A percentile compares a stretch with the other conserved stretches of the same genome.
These are phyloP conservation scores for Mortierella alpina DNA, from an alignment of 192 early-diverging fungal species.

Conservation along the genomic window DNA sequence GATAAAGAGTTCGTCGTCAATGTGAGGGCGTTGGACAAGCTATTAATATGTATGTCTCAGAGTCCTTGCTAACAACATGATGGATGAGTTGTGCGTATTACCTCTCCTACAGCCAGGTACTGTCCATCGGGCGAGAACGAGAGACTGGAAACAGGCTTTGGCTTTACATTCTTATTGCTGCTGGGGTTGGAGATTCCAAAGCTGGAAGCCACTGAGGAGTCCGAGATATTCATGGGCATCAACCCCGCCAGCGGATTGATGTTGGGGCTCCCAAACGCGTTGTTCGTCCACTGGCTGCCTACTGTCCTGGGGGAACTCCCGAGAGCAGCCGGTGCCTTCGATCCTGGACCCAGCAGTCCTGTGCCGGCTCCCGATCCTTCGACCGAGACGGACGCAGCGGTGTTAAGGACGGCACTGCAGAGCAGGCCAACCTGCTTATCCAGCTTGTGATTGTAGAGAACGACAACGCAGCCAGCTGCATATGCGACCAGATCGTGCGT, in stretches of 20 bases:
- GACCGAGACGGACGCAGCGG: background rate
- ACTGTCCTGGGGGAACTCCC: slow-evolving; percentile 26
- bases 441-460: slow-evolving; percentile 78
- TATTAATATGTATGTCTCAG: background rate
- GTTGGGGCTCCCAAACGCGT: slow-evolving; percentile 11
- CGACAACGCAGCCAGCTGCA: slow-evolving; percentile 77
- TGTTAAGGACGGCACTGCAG: slow-evolving; percentile 47
- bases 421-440: slow-evolving; percentile 75
- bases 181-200: slow-evolving; percentile 27
- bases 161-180: slow-evolving; percentile 52
- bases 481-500: slow-evolving; percentile 73
- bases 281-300: slow-evolving; percentile 39
- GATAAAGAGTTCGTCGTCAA: background rate
- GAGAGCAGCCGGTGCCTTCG: slow-evolving; percentile 7
- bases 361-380: slow-evolving; percentile 20
- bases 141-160: slow-evolving; percentile 79
- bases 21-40: background rate
- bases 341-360: background rate
- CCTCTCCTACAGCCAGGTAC: slow-evolving; percentile 83
- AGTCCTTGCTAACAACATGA: background rate
- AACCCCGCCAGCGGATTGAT: slow-evolving; percentile 49
- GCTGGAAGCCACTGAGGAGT: slow-evolving; percentile 15
- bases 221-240: slow-evolving; percentile 43
- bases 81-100: slow-evolving; percentile 22
- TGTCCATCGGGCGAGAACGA: slow-evolving; percentile 76